Evolutionary conservation across 495 filamentous ascomycete genomes (phyloP), one percentile per base, ranked within the genome.

Genomic region (Lasiosphaeria miniovina): DNA sequence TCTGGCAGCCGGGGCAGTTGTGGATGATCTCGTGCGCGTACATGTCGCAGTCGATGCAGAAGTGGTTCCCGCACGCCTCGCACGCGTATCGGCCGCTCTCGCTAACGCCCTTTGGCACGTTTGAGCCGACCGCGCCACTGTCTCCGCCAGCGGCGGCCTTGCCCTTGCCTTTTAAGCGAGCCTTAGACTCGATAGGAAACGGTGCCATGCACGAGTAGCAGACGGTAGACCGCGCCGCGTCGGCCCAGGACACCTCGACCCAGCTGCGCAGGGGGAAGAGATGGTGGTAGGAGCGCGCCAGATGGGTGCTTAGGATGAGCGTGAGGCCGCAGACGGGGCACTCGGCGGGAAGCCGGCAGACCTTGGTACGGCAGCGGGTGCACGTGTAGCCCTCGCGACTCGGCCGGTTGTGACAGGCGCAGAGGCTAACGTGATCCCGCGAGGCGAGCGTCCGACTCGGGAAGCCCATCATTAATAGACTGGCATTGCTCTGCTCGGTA

Each of bases 31-130:
- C 90, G 74, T 98, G 94, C 31, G 88, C 88, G 75, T 90, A 98
- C 5, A 97, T 82, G 74, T 98, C 95, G 68, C 95, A 98, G 70
- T 98, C 95, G 64, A 98, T 93, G 80, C 94, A 98, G 67, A 98
- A 98, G 71, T 96, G 91, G 52, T 90, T 88, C 6, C 80, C 71
- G 71, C 94, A 98, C 38, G 83, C 86, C 60, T 86, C 84, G 72
- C 94, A 98, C 60, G 88, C 87, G 69, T 98, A 98, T 57, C 94
- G 80, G 53, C 87, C 86, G 68, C 89, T 95, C 74, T 93, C 86
- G 65, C 91, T 95, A 49, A 90, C 89, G 5, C 88, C 89, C 65
- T 80, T 84, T 12, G 67, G 65, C 43, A 73, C 57, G 60, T 45
- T 1, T 4, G 36, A 12, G 4, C 48, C 49, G 24, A 58, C n/a